These are phyloP conservation scores for Heterobasidion parviporum DNA, from an alignment of 1,284 basidiomycete species.

Conservation along the genomic window DNA sequence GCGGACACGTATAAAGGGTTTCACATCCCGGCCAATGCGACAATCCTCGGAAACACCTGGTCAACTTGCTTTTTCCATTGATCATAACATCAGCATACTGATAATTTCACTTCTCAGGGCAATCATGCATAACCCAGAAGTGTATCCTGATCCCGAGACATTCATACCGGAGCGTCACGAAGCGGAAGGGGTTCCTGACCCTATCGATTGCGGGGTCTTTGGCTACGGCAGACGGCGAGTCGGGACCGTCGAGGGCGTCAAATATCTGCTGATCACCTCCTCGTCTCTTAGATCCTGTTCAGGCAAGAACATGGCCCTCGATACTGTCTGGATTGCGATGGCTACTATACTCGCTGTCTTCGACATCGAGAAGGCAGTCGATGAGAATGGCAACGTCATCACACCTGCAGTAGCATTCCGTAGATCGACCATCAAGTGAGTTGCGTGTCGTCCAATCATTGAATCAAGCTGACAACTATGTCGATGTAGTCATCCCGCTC, in stretches of 20 bases:
- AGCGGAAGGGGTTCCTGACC: slow-evolving; percentile 15
- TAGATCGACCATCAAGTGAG: not conserved
- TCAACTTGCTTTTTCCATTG: slow-evolving; percentile 8
- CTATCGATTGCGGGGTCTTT: slow-evolving; percentile 20
- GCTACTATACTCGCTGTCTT: slow-evolving; percentile 36
- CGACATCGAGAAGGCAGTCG: slow-evolving; percentile 30
- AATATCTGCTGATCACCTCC: not conserved
- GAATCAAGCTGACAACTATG: not conserved
- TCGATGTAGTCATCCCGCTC: not conserved
- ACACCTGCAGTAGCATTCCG: slow-evolving; percentile 26
- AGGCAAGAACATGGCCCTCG: slow-evolving; percentile 33
- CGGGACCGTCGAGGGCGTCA: not conserved
- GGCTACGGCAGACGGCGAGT: slow-evolving; percentile 29
- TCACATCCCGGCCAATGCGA: slow-evolving; percentile 32
- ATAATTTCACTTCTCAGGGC: not conserved
- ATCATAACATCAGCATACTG: not conserved
- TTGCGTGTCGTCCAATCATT: not conserved
- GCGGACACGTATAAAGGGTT: slow-evolving; percentile 36
- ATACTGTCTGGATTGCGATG: slow-evolving; percentile 39
- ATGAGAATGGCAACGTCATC: slow-evolving; percentile 30
- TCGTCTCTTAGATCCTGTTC: slow-evolving; percentile 32
- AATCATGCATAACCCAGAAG: not conserved
- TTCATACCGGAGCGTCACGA: slow-evolving; percentile 11
- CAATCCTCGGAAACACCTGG: slow-evolving; percentile 37
- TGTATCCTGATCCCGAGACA: slow-evolving; percentile 2